Percentiles rank a stretch among this genome's conserved stretches.
These are phyloP conservation scores for Glaciozyma antarctica DNA, from an alignment of 768 basidiomycete species.

Conservation along the genomic window DNA sequence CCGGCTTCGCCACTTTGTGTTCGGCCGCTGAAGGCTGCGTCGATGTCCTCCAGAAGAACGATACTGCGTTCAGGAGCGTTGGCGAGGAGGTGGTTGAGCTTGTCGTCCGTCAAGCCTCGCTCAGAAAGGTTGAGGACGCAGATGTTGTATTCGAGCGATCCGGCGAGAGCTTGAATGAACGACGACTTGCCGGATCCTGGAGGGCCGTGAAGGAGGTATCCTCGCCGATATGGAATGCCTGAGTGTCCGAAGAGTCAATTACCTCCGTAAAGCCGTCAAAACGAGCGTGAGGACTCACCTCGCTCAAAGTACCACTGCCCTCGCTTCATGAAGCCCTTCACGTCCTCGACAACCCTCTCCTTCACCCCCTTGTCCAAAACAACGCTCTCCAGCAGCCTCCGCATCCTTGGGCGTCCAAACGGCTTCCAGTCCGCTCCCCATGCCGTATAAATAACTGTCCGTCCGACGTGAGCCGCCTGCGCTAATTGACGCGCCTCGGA, in stretches of 20 bases:
- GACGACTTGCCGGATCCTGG: constrained; percentile 98
- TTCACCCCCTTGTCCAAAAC: constrained; percentile 72
- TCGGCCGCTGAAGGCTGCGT: constrained; percentile 91
- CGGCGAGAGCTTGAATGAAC: constrained; percentile 94
- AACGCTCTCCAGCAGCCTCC: constrained; percentile 78
- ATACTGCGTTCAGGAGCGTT: constrained; percentile 88
- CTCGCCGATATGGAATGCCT: constrained; percentile 96
- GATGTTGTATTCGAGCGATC: constrained; percentile 84
- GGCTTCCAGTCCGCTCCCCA: constrained; percentile 96
- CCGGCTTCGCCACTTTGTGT: constrained; percentile 85
- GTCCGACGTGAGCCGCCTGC: constrained; percentile 75
- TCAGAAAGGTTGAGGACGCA: constrained; percentile 92
- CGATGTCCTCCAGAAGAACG: constrained; percentile 93
- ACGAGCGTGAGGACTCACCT: constrained; percentile 46
- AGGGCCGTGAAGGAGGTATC: constrained; percentile 88
- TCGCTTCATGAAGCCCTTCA: constrained; percentile 69
- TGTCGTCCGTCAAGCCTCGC: constrained; percentile 91
- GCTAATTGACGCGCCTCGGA: constrained; percentile 83
- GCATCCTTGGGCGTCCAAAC: constrained; percentile 81
- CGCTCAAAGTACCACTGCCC: constrained; percentile 92
- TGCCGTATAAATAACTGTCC: constrained; percentile 89
- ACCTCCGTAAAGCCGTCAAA: background rate
- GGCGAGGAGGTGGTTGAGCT: constrained; percentile 81
- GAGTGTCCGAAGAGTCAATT: background rate
- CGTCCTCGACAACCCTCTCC: constrained; percentile 71